A percentile compares a stretch with the other conserved stretches of the same genome.
These are phyloP conservation scores for Diaporthe sp. DNA, from an alignment of 2,329 filamentous ascomycete genomes.

Conservation along the genomic window DNA sequence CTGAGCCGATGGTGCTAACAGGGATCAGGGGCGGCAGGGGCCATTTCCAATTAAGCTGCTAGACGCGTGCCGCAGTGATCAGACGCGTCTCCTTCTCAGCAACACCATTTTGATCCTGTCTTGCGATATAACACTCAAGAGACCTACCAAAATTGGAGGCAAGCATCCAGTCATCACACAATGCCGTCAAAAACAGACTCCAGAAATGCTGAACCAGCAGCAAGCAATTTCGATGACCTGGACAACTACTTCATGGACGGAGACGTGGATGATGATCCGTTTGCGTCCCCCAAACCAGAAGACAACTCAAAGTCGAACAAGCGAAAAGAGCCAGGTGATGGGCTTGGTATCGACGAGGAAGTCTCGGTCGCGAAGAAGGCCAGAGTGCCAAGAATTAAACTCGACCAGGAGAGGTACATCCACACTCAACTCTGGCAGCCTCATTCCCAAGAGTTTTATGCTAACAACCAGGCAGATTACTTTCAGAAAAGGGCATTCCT, in stretches of 20 bases:
- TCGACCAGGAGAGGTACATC: conserved; percentile 82
- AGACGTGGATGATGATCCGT: conserved; percentile 62
- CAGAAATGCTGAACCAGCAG: conserved; percentile 49
- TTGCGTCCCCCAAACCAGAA: conserved; percentile 61
- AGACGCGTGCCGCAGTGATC: conserved; percentile 34
- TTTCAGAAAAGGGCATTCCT: conserved; percentile 87
- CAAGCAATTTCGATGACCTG: conserved; percentile 71
- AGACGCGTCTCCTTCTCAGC: conserved; percentile 37
- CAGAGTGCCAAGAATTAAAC: conserved; percentile 80
- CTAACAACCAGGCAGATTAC: conserved; percentile 68
- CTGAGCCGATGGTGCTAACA: conserved; percentile 21
- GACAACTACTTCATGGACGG: conserved; percentile 81
- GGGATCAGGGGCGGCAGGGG: conserved; percentile 31
- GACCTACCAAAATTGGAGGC: neutral
- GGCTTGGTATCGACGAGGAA: conserved; percentile 87
- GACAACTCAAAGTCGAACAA: conserved; percentile 60
- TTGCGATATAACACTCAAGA: neutral
- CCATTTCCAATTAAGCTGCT: conserved; percentile 34
- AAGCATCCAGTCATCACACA: neutral
- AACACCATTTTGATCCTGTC: neutral
- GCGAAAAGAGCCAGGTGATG: conserved; percentile 61
- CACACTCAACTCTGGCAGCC: neutral
- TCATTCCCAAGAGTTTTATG: neutral
- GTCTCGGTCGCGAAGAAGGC: conserved; percentile 85
- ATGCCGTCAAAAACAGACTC: conserved; percentile 42